Base-by-base conservation (phyloP, 345 rosid species). In the Sisymbrium irio region DNA sequence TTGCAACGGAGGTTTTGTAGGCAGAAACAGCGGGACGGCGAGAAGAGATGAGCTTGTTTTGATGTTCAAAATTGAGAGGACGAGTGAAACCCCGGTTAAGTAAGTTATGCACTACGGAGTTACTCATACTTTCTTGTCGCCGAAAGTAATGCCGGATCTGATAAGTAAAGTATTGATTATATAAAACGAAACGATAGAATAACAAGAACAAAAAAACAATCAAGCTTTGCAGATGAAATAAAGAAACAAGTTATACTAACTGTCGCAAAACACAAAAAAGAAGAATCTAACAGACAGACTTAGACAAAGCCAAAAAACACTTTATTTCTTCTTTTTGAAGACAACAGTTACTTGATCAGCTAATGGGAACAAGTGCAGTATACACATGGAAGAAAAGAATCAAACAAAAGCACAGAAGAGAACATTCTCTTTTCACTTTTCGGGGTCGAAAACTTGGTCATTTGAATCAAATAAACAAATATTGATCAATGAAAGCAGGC, bases 91-190 rank as follows among this genome's bases (percentile, higher is more conserved):
- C 82, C 78, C 78, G 88, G 62, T 71, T 85, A 9, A 90, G 80
- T 71, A 88, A 68, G 62, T 85, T 83, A 57, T 83, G 83, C 71
- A 83, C 79, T 10, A 89, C 59, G 53, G 85, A 77, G 79, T 81
- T 85, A 66, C 93, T 89, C 98, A 93, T 93, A 67, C 81, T 77
- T 81, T 82, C 73, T 79, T 46, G 81, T 22, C 19, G 74, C 83
- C 60, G 46, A 44, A 44, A 41, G 80, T 83, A 83, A 8, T 49
- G 72, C 76, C 33, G 46, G 68, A 85, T 76, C 73, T 66, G 68
- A 60, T 25, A 73, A 68, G 61, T 36, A 65, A 71, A 77, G 49
- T 32, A 77, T 32, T 20, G 32, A 71, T 64, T 71, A 64, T 30
- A 76, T n/a, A 1, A 53, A 14, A 54, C 19, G 11, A 53, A 14